These are phyloP conservation scores for Trametopsis cervina DNA, from an alignment of 768 basidiomycete genomes.

Conservation along the genomic window DNA sequence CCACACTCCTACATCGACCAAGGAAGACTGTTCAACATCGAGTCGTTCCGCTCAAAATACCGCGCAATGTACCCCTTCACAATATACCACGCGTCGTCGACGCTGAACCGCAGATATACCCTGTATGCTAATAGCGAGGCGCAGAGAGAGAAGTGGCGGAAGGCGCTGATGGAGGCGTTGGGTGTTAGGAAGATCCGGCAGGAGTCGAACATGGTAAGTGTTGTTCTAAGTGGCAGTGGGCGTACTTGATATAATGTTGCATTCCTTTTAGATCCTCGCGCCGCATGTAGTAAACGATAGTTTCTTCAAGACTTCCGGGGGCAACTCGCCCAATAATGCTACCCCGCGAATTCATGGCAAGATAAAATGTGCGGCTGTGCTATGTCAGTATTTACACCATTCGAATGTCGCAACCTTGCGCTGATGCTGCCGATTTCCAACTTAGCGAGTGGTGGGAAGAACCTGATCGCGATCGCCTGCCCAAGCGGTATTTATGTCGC, in stretches of 20 bases:
- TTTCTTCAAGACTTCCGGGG: constrained; percentile 43
- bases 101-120: constrained; percentile 57
- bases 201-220: constrained; percentile 65
- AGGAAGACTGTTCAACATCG: constrained; percentile 33
- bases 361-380: constrained; percentile 52
- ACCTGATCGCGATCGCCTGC: constrained; percentile 60
- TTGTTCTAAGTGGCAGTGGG: background rate
- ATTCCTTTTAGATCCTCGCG: constrained; percentile 52
- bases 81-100: constrained; percentile 61
- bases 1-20: constrained; percentile 21
- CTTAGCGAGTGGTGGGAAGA: constrained; percentile 44
- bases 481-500: constrained; percentile 66
- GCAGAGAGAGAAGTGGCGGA: constrained; percentile 56
- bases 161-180: constrained; percentile 52
- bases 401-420: no score
- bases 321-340: background rate
- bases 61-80: constrained; percentile 69
- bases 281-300: constrained; percentile 50
- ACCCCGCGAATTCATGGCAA: constrained; percentile 44
- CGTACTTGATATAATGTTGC: background rate
- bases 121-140: constrained; percentile 57
- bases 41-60: constrained; percentile 44
- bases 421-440: no score
- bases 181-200: constrained; percentile 55
- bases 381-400: constrained; percentile 39